Evolutionary conservation across 2,329 filamentous ascomycete species (phyloP), one percentile per base, ranked within the genome.

Genomic region (Neofusicoccum cordaticola): DNA sequence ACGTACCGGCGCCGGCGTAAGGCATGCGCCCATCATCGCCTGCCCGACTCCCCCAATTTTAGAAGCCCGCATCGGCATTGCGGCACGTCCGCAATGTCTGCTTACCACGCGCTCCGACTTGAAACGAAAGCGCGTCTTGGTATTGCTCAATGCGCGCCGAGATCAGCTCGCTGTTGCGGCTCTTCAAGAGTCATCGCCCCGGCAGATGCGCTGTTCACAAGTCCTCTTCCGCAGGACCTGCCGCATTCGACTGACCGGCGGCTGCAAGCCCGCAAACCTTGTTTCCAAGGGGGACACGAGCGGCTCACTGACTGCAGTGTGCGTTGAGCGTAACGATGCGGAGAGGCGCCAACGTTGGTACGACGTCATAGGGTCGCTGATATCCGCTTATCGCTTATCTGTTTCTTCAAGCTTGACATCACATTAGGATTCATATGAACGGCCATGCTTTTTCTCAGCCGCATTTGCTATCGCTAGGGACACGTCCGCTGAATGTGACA

Each of bases 211-310:
- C 8, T 57, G 52, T 31, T 31, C 27, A 31, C 27, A 31, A 31
- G 27, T 7, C 6, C 4, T 31, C 27, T 22, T 22, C 12, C 19
- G 11, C 11, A 22, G 53, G 4, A 37, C 19, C 41, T 60, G 12
- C 56, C 56, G 56, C 56, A 60, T 47, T 42, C n/a, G 56, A 47
- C 42, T 60, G 27, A 60, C 56, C 56, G 56, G 56, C 11, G 56
- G 17, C 13, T 7, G 15, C n/a, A 4, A 13, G n/a, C 31, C 31
- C 31, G 45, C 11, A 4, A 27, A 3, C 45, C 45, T 48, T 51
- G 13, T 35, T n/a, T 31, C 27, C 2, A 39, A 39, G 8, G 8
- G 37, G 37, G 13, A 15, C 6, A 31, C 27, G 35, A 39, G 12
- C 12, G 8, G 8, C 35, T 39, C 35, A 12, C 35, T 39, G 35